A percentile compares a stretch with the other conserved stretches of the same genome.
Conservation (phyloP, 2,329 filamentous ascomycete genomes). For the Chrysosporium keratinophilum region DNA sequence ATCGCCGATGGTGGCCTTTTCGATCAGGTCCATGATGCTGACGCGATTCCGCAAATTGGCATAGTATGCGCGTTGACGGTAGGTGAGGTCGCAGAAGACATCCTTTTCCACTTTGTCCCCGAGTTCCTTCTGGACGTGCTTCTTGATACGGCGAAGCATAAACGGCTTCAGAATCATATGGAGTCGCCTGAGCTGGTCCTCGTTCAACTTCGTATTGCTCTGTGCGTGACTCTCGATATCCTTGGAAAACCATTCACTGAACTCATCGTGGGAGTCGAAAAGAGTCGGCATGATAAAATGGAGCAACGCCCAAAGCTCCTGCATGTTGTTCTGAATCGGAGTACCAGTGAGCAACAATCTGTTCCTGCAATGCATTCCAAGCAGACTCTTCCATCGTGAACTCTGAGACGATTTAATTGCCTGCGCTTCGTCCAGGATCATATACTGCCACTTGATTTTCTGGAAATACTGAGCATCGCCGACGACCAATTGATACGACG, state of each 20-base stretch:
- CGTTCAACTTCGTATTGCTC: constrained; percentile 98
- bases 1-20: constrained; percentile 89
- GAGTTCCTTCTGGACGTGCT: constrained; percentile 96
- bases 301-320: constrained; percentile 88
- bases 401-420: constrained; percentile 94
- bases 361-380: constrained; percentile 85
- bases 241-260: constrained; percentile 46
- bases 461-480: constrained; percentile 72
- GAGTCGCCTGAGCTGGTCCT: constrained; percentile 89
- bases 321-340: constrained; percentile 89
- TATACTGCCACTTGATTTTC: constrained; percentile 50
- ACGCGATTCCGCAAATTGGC: constrained; percentile 89
- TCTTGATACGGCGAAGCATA: constrained; percentile 99
- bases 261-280: constrained; percentile 56
- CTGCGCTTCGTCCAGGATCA: constrained; percentile 93
- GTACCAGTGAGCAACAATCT: constrained; percentile 92
- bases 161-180: constrained; percentile 99
- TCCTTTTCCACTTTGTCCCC: constrained; percentile 98
- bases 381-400: constrained; percentile 81
- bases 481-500: constrained; percentile 94
- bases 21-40: constrained; percentile 95
- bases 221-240: constrained; percentile 93
- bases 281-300: constrained; percentile 95
- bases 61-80: constrained; percentile 90
- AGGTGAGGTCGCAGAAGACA: constrained; percentile 92